A percentile compares a stretch with the other conserved stretches of the same genome.
Evolutionary conservation across 768 basidiomycete genomes (phyloP).

Genomic region (Tulasnella sp.): DNA sequence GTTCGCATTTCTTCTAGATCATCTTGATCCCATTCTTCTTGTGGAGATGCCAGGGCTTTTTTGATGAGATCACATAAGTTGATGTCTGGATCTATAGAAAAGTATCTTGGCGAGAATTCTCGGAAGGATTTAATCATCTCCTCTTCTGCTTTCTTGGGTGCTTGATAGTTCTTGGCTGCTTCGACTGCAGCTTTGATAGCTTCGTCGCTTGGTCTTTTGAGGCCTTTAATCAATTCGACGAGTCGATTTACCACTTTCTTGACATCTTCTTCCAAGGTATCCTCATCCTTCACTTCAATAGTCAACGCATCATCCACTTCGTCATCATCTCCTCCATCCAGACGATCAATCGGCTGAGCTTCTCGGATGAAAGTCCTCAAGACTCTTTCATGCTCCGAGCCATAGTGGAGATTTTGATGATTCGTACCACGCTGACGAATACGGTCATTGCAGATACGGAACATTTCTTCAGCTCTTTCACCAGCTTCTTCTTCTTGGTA

Average conservation of each 20-base stretch:
- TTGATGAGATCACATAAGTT: slow-evolving; percentile 42
- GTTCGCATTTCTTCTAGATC: slow-evolving; percentile 26
- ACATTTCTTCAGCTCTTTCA: no score
- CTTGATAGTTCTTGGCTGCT: slow-evolving; percentile 33
- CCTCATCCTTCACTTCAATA: slow-evolving; percentile 54
- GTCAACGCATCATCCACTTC: slow-evolving; percentile 61
- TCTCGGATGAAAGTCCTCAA: slow-evolving; percentile 65
- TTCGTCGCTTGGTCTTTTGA: slow-evolving; percentile 41
- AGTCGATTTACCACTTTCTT: slow-evolving; percentile 46
- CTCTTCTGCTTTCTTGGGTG: slow-evolving; percentile 25
- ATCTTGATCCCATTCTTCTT: background rate
- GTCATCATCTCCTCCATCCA: no score
- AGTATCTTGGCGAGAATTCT: slow-evolving; percentile 46
- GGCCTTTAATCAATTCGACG: slow-evolving; percentile 39
- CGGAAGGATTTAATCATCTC: slow-evolving; percentile 19
- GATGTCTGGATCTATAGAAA: slow-evolving; percentile 61
- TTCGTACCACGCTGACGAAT: slow-evolving; percentile 62
- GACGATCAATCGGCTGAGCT: slow-evolving; percentile 55
- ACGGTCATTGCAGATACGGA: slow-evolving; percentile 67
- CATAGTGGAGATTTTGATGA: slow-evolving; percentile 69
- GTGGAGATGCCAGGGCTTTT: slow-evolving; percentile 25
- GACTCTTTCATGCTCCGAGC: slow-evolving; percentile 63
- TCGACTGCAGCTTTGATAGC: slow-evolving; percentile 40
- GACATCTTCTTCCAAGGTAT: slow-evolving; percentile 40
- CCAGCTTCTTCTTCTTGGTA: no score